Conservation (phyloP, 257 asterid species). For the Henckelia pumila region DNA sequence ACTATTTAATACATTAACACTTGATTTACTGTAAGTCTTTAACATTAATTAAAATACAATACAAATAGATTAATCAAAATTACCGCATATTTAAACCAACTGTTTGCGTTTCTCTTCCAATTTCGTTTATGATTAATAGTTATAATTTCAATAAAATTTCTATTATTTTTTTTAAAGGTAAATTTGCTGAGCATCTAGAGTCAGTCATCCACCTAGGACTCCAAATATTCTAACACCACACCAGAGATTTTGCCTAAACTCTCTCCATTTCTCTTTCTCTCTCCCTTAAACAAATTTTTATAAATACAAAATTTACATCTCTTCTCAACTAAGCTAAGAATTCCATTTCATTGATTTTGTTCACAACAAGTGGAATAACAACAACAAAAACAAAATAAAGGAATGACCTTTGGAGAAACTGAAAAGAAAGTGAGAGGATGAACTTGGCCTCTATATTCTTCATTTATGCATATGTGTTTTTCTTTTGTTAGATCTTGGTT, state of each 20-base stretch:
- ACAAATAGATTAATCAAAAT: not conserved
- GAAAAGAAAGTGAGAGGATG: conserved; percentile 39
- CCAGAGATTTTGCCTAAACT: conserved; percentile 44
- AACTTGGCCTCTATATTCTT: conserved; percentile 35
- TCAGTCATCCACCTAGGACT: conserved; percentile 44
- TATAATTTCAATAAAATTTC: too few relatives aligned
- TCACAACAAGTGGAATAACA: conserved; percentile 56
- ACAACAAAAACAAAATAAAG: conserved; percentile 38
- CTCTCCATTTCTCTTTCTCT: conserved; percentile 28
- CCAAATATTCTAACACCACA: conserved; percentile 55
- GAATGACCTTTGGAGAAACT: conserved; percentile 47
- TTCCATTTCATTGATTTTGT: conserved; percentile 43
- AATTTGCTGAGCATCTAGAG: conserved; percentile 31
- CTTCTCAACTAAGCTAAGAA: conserved; percentile 41
- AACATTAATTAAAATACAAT: not conserved
- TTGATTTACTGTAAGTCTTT: too few relatives aligned
- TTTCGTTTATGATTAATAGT: not conserved
- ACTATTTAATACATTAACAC: too few relatives aligned
- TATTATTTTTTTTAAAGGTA: not conserved
- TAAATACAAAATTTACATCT: conserved; percentile 29
- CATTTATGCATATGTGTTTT: conserved; percentile 32
- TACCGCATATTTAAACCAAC: not conserved
- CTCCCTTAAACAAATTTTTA: conserved; percentile 13
- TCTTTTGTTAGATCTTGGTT: conserved; percentile 45
- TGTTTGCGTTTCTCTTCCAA: not conserved